Percentiles rank a stretch among this genome's conserved stretches.
Evolutionary conservation across 352 stramenopile species (phyloP).

Genomic region (Globisporangium heterothallicum): DNA sequence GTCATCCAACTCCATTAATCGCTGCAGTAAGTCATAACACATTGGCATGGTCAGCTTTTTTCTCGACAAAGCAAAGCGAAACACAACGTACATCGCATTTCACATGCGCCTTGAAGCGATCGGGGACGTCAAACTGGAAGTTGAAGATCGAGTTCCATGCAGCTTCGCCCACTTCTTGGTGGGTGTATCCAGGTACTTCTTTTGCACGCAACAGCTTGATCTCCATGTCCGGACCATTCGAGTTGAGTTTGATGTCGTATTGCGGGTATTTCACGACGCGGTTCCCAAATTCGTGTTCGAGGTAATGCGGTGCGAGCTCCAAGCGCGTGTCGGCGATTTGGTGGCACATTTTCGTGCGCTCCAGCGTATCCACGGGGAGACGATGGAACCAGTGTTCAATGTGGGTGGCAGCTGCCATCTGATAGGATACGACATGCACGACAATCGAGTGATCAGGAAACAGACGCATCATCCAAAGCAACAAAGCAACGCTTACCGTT

Average conservation of each 20-base stretch:
- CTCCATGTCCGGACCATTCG: conserved; percentile 73
- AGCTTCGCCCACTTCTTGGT: conserved; percentile 55
- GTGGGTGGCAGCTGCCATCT: conserved; percentile 22
- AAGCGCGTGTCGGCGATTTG: conserved; percentile 54
- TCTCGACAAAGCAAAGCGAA: not conserved
- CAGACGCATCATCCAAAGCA: not conserved
- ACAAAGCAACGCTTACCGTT: conserved; percentile 10
- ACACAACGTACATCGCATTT: conserved; percentile 37
- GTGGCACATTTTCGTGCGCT: conserved; percentile 41
- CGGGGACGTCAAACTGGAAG: conserved; percentile 67
- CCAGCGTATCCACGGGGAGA: conserved; percentile 52
- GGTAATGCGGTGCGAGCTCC: conserved; percentile 41
- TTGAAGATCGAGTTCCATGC: conserved; percentile 77
- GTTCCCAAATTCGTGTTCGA: conserved; percentile 44
- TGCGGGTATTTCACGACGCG: conserved; percentile 42
- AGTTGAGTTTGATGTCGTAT: conserved; percentile 80
- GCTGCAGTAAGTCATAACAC: conserved; percentile 10
- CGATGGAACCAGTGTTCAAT: conserved; percentile 70
- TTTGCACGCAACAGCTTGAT: conserved; percentile 72
- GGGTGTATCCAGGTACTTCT: conserved; percentile 44
- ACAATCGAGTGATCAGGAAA: not conserved
- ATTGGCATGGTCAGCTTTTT: not conserved
- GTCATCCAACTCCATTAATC: conserved; percentile 70
- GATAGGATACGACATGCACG: conserved; percentile 2
- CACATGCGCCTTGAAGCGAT: conserved; percentile 58